Percentiles rank a stretch among this genome's conserved stretches.
Conservation (phyloP, 208 protist genomes). For the Trypanosoma cruzi region DNA sequence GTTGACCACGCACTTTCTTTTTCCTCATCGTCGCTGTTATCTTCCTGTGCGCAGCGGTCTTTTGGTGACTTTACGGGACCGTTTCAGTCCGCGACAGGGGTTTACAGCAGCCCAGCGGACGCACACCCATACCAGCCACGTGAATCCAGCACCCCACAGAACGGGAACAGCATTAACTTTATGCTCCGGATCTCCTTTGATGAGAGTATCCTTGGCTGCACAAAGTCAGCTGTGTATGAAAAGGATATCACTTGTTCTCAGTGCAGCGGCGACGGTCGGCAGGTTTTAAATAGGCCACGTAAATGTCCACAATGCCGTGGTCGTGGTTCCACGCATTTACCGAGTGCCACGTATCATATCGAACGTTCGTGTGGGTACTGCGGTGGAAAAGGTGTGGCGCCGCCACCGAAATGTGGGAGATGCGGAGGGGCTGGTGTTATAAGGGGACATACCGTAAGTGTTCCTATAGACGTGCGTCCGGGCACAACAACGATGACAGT, state of each 20-base stretch:
- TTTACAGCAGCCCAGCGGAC: conserved; percentile 5
- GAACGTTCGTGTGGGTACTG: conserved; percentile 83
- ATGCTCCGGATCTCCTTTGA: conserved; percentile 70
- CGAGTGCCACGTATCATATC: conserved; percentile 88
- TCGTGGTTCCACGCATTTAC: conserved; percentile 58
- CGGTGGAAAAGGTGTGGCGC: conserved; percentile 63
- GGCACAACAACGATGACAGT: conserved; percentile 37
- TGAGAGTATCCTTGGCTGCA: conserved; percentile 69
- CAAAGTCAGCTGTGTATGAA: conserved; percentile 42
- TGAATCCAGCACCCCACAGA: conserved; percentile 36
- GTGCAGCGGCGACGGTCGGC: conserved; percentile 54
- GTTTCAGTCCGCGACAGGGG: conserved; percentile 49
- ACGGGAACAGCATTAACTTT: conserved; percentile 65
- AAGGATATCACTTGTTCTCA: conserved; percentile 47
- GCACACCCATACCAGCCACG: conserved; percentile 45
- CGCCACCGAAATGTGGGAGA: conserved; percentile 50
- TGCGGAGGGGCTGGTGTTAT: conserved; percentile 72
- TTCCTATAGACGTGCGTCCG: conserved; percentile 44
- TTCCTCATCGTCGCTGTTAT: not conserved
- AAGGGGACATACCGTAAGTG: conserved; percentile 28
- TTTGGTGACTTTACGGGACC: conserved; percentile 49
- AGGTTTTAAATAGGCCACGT: conserved; percentile 36
- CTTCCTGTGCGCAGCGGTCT: conserved; percentile 25
- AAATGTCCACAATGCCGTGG: conserved; percentile 85
- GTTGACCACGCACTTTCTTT: conserved; percentile 58